Percentiles rank a stretch among this genome's conserved stretches.
These are phyloP conservation scores for Mimosa bimucronata DNA, from an alignment of 306 rosid species.

Conservation along the genomic window DNA sequence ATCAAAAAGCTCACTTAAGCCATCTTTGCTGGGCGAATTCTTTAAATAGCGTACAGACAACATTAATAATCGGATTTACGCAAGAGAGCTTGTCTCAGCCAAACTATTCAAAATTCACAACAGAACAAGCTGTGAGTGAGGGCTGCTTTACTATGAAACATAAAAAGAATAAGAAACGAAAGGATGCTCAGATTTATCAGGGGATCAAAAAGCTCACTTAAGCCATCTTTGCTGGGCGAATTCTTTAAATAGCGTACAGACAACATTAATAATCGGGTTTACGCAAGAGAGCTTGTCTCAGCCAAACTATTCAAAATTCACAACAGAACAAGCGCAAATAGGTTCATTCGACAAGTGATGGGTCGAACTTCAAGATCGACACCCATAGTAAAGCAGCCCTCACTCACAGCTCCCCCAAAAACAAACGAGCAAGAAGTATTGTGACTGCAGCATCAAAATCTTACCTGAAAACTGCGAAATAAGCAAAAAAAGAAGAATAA, in stretches of 20 bases:
- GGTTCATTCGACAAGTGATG: neutral
- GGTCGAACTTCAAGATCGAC: neutral
- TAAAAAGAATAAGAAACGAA: neutral
- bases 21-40: too few species aligned
- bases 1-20: neutral
- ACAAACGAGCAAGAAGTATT: slow-evolving; percentile 8
- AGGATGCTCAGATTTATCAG: neutral
- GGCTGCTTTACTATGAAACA: too few species aligned
- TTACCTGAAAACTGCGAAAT: neutral
- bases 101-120: neutral
- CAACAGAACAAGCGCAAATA: neutral
- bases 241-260: neutral
- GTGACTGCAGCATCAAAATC: slow-evolving; percentile 4
- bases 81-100: neutral
- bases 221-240: too few species aligned
- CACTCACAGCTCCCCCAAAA: slow-evolving; percentile 17
- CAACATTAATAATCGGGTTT: neutral
- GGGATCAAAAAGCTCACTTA: neutral
- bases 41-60: neutral
- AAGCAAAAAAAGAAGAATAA: neutral
- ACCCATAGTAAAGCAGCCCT: neutral
- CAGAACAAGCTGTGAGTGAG: too few species aligned
- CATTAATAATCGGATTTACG: neutral
- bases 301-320: neutral
- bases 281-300: neutral